Base-by-base conservation (phyloP, 208 protist species). In the Trypanosoma conorhini region DNA sequence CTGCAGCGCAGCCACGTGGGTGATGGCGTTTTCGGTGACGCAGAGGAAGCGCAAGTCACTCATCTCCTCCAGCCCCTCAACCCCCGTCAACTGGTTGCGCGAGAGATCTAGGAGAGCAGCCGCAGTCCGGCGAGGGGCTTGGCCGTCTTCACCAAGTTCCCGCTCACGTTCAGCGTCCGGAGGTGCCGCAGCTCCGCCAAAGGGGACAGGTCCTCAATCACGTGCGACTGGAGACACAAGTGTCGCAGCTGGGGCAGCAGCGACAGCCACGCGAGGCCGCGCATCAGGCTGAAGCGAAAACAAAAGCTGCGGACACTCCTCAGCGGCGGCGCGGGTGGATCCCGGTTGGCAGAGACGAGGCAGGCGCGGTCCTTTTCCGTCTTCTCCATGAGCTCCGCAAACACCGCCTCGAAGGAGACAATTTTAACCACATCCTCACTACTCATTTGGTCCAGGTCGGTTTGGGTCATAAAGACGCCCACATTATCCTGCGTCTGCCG, bases 1-100 rank as follows among this genome's bases (percentile, higher is more conserved):
- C 1, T 74, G 40, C 31, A 98, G 72, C 28, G 78, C 63, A 5
- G 38, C 40, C 19, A 75, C 46, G 76, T 88, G 76, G 0, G 60
- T 67, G 26, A 99, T 84, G 8, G 72, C 62, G 78, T 99, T 99
- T 46, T 93, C 83, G 30, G 90, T 85, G 12, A 95, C 79, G 48
- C 83, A 93, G n/a, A 99, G 89, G 65, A 83, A 76, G n/a, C 74
- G 65, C 24, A 98, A 76, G 21, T 72, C 38, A 9, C 46, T 57
- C 24, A 91, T 72, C 19, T 50, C 15, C 5, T 66, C 59, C 3
- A 91, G 62, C 7, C 82, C 80, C 46, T 93, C 67, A 3, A 85
- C 72, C 0, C 28, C 31, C 21, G 67, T 79, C 42, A 98, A 71
- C 13, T 46, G 38, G 72, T 98, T 98, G 75, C 86, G 85, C 67